A percentile compares a stretch with the other conserved stretches of the same genome.
Conservation (phyloP, 2,329 filamentous ascomycete genomes). For the Falciphora oryzae region DNA sequence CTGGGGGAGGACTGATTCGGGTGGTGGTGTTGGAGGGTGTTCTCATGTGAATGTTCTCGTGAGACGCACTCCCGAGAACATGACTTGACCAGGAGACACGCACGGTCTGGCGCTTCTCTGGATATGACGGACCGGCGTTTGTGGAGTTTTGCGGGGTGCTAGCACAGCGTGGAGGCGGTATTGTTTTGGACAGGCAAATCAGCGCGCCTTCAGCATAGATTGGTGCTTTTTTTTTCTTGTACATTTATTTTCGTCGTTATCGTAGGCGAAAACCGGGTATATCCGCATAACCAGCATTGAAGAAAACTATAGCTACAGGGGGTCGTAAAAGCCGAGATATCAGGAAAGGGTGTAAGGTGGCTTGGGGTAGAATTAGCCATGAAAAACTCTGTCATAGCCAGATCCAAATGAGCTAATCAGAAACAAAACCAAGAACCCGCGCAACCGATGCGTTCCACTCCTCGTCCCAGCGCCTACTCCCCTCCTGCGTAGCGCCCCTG, state of each 20-base stretch:
- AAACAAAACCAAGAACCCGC: constrained; percentile 53
- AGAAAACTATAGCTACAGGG: background rate
- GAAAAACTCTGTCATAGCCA: background rate
- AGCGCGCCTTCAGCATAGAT: background rate
- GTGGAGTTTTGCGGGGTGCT: background rate
- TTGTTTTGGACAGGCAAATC: background rate
- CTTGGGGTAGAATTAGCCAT: background rate
- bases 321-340: background rate
- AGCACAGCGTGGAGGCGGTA: background rate
- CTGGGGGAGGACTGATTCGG: constrained; percentile 60
- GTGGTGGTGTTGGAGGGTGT: constrained; percentile 3
- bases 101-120: background rate
- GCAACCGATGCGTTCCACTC: constrained; percentile 87
- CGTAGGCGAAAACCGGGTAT: background rate
- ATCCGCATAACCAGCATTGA: background rate
- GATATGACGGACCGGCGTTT: background rate
- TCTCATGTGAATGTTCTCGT: background rate
- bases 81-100: background rate
- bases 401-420: constrained; percentile 11
- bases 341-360: background rate
- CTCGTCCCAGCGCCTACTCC: constrained; percentile 75
- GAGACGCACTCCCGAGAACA: background rate
- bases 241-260: background rate
- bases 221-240: background rate
- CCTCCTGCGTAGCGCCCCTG: constrained; percentile 67